A percentile compares a stretch with the other conserved stretches of the same genome.
These are phyloP conservation scores for Cavenderia fasciculata DNA, from an alignment of 78 protist genomes.

Conservation along the genomic window DNA sequence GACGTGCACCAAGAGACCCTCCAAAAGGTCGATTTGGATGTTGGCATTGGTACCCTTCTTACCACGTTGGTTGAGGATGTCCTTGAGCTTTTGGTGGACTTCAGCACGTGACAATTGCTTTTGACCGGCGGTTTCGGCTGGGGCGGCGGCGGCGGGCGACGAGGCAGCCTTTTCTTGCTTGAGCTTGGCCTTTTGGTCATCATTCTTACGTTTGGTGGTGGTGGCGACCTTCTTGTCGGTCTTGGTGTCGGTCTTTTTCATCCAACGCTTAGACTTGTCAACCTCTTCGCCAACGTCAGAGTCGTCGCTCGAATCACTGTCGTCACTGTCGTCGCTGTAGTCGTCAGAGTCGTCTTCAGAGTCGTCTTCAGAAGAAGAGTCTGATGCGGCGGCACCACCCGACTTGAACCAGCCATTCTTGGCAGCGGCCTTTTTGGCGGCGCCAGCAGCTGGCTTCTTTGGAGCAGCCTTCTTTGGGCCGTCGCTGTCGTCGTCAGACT, in stretches of 20 bases:
- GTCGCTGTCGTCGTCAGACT: not conserved
- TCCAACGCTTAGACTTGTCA: not conserved
- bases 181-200: not conserved
- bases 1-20: not conserved
- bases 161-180: not conserved
- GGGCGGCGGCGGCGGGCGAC: not conserved
- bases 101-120: constrained; percentile 41
- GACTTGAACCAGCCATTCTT: constrained; percentile 13
- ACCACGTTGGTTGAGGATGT: constrained; percentile 52
- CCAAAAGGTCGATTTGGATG: constrained; percentile 61
- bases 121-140: not conserved
- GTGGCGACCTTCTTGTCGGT: not conserved
- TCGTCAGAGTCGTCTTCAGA: not conserved
- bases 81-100: constrained; percentile 60
- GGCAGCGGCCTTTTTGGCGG: not conserved
- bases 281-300: not conserved
- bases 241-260: not conserved
- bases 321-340: not conserved
- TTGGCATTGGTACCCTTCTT: constrained; percentile 59
- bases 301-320: not conserved
- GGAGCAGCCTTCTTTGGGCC: constrained; percentile 24
- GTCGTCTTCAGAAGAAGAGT: constrained; percentile 8
- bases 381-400: not conserved
- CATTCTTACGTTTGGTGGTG: not conserved
- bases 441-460: constrained; percentile 27